Evolutionary conservation across 1,139 yeast species (phyloP).

Genomic region (Sugiyamaella neomexicana): DNA sequence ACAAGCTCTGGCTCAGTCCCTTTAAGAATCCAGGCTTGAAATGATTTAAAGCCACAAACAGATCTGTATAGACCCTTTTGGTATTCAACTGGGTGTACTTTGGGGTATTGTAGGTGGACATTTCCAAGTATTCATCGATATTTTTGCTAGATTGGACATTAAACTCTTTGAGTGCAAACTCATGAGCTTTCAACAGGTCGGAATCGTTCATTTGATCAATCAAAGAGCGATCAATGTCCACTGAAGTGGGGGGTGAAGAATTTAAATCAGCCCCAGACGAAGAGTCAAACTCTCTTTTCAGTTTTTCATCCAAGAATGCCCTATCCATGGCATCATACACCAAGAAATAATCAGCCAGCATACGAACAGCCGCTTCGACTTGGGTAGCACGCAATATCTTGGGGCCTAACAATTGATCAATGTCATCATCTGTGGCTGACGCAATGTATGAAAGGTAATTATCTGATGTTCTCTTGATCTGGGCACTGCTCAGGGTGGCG

Average conservation of each 20-base stretch:
- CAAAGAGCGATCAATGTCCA: conserved; percentile 9
- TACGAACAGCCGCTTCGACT: conserved; percentile 35
- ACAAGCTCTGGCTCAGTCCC: conserved; percentile 18
- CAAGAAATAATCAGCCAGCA: conserved; percentile 34
- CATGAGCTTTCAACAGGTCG: conserved; percentile 16
- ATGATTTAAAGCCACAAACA: conserved; percentile 15
- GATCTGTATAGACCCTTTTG: conserved; percentile 13
- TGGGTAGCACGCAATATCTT: conserved; percentile 26
- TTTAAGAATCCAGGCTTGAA: conserved; percentile 23
- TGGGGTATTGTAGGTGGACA: conserved; percentile 20
- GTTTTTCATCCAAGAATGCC: conserved; percentile 26
- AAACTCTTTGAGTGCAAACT: conserved; percentile 17
- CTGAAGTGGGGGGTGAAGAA: neutral
- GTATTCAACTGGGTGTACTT: conserved; percentile 15
- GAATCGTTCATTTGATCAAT: conserved; percentile 15
- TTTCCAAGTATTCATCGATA: conserved; percentile 23
- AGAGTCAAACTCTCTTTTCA: conserved; percentile 22
- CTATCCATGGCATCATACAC: conserved; percentile 34
- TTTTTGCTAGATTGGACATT: conserved; percentile 7
- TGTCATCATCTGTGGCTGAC: conserved; percentile 20
- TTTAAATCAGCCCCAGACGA: neutral
- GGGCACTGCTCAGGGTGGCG: neutral
- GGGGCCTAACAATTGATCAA: conserved; percentile 31
- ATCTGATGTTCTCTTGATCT: neutral
- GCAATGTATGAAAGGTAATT: conserved; percentile 11